Conservation (phyloP, 768 basidiomycete species). For the Galerina sulciceps region DNA sequence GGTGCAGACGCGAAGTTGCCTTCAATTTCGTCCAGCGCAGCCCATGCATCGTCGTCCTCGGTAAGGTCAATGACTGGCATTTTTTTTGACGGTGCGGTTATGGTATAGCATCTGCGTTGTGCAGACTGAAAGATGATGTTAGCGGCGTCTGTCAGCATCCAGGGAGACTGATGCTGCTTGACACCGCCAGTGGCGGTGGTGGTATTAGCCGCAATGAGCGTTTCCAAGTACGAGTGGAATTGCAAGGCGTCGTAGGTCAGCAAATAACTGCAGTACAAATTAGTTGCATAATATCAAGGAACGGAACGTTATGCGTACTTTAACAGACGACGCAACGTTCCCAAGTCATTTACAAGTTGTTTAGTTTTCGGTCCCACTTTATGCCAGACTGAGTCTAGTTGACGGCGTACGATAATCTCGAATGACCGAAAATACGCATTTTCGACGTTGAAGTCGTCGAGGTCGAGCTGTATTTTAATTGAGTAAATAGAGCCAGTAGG, state of each 20-base stretch:
- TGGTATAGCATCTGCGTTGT: constrained; percentile 78
- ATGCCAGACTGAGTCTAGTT: constrained; percentile 95
- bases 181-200: constrained; percentile 49
- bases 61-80: constrained; percentile 42
- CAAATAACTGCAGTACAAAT: constrained; percentile 65
- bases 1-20: constrained; percentile 23
- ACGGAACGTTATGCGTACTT: constrained; percentile 50
- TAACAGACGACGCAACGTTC: constrained; percentile 81
- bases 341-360: constrained; percentile 88
- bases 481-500: background rate
- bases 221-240: constrained; percentile 92
- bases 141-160: constrained; percentile 93
- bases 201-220: constrained; percentile 67
- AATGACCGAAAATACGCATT: constrained; percentile 95
- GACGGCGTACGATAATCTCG: constrained; percentile 83
- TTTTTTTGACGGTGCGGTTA: constrained; percentile 31
- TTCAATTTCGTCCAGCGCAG: constrained; percentile 66
- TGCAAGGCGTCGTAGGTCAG: constrained; percentile 89
- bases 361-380: constrained; percentile 93
- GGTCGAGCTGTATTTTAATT: constrained; percentile 66
- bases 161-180: constrained; percentile 76
- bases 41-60: constrained; percentile 80
- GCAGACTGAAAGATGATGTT: constrained; percentile 83
- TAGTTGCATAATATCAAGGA: background rate
- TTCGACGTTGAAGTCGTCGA: constrained; percentile 91